Evolutionary conservation across 2,329 filamentous ascomycete genomes (phyloP).

Genomic region (Aspergillus novoparasiticus): DNA sequence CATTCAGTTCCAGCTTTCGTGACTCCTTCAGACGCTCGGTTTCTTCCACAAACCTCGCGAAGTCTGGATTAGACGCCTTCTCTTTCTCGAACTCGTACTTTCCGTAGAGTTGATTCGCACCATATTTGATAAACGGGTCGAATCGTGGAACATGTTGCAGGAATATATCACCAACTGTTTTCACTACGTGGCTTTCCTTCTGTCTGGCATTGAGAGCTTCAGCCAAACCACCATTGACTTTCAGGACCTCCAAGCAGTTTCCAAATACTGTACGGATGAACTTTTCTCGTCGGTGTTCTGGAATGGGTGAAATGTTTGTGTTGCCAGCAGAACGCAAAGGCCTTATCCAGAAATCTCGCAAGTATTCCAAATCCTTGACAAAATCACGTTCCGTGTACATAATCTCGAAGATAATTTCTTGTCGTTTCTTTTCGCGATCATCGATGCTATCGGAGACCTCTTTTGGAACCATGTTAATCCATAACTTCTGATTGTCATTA

Average conservation of each 20-base stretch:
- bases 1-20: constrained; percentile 93
- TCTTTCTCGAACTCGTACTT: constrained; percentile 99
- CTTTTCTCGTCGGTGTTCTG: constrained; percentile 80
- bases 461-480: constrained; percentile 98
- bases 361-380: constrained; percentile 96
- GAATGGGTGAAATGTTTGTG: constrained; percentile 74
- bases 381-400: constrained; percentile 99
- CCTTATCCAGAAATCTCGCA: constrained; percentile 98
- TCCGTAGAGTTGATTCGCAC: constrained; percentile 90
- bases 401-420: constrained; percentile 96
- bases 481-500: constrained; percentile 94
- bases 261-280: constrained; percentile 95
- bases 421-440: constrained; percentile 93
- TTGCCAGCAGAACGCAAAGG: constrained; percentile 75
- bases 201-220: constrained; percentile 87
- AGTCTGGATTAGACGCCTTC: constrained; percentile 79
- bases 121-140: constrained; percentile 94
- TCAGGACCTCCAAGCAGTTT: constrained; percentile 93
- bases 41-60: constrained; percentile 91
- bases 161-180: constrained; percentile 92
- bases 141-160: constrained; percentile 89
- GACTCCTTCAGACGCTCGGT: constrained; percentile 96
- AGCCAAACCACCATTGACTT: constrained; percentile 85
- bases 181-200: constrained; percentile 85
- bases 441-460: constrained; percentile 88